Base-by-base conservation (phyloP, 2,329 filamentous ascomycete genomes). In the Magnaporthiopsis incrustans region DNA sequence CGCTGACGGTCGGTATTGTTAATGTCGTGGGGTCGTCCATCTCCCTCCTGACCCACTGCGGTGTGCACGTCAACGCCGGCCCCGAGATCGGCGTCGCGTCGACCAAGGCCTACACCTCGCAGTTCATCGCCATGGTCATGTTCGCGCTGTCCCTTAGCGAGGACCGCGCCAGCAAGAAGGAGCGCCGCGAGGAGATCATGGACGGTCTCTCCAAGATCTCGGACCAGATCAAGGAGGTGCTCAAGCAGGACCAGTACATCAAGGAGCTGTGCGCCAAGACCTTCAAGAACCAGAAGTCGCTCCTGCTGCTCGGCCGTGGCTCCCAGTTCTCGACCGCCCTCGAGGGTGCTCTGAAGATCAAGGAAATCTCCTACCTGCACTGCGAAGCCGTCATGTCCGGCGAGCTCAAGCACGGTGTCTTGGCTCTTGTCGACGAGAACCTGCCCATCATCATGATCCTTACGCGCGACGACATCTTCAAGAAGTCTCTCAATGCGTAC, bases 101-200 rank as follows among this genome's bases (percentile, higher is more conserved):
- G 60, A 99, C 95, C 78, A 99, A 99, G 85, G 95, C 95, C 56
- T 99, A 99, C 82, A 99, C 95, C 18, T 98, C 95, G 60, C 95
- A 99, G 77, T 99, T 98, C 78, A 92, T 99, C 74, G 96, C 95
- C 76, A 97, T 99, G 92, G 90, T 98, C 80, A 99, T 99, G 95
- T 98, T 99, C 73, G 95, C 95, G 8, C 83, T 99, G 68, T 97
- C 93, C 35, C 86, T 99, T 65, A 95, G 91, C 73, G 95, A 99
- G 81, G 95, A 99, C 78, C 91, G 95, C 71, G 91, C 93, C 57
- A 97, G 92, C 70, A 99, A 99, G 86, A 86, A 89, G 73, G 87
- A 90, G 81, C 87, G 94, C 74, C 90, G 95, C 38, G 88, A 95
- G 78, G 93, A 97, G 79, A 98, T 99, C 74, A 97, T 99, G 84